Base-by-base conservation (phyloP, 2,329 filamentous ascomycete species). In the Fusarium guadeloupense region DNA sequence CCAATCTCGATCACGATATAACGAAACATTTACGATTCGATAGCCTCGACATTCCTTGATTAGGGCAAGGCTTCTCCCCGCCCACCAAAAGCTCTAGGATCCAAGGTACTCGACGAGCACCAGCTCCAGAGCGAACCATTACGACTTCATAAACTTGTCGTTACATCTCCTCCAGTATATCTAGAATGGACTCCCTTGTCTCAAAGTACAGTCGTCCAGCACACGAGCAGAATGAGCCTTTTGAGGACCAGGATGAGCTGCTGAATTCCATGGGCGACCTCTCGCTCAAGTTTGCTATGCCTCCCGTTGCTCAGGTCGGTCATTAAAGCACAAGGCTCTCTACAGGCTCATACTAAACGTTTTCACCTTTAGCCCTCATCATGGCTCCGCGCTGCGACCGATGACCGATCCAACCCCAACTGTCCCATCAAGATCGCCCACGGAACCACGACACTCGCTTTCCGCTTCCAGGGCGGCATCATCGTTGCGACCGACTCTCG, bases 371-470 rank as follows among this genome's bases (percentile, higher is more conserved):
- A 97, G 91, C 91, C 92, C 69, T 91, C 93, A 65, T 88, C 92
- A 72, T 99, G 95, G 90, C 92, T 99, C 73, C 93, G 95, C 75
- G 92, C 95, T 70, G 92, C 92, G 78, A 98, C 95, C 69, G 95
- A 99, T 82, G 95, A 99, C 85, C 89, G 93, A 78, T 89, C 93
- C 71, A 99, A 99, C 83, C 93, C 95, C 57, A 88, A 91, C 80
- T 97, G 93, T 80, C 95, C 95, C 70, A 99, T 99, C 86, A 99
- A 99, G 86, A 93, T 99, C 72, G 95, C 95, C 64, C 95, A 99
- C 86, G 95, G 95, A 75, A 99, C 95, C 60, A 99, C 95, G 56
- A 99, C 95, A 46, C 88, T 99, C 61, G 94, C 93, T 63, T 99
- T 99, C 85, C 89, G 94, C 75, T 99, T 98, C 85, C 89, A 98